Evolutionary conservation across 2,329 filamentous ascomycete genomes (phyloP), one percentile per base, ranked within the genome.

Genomic region (Colletotrichum plurivorum): DNA sequence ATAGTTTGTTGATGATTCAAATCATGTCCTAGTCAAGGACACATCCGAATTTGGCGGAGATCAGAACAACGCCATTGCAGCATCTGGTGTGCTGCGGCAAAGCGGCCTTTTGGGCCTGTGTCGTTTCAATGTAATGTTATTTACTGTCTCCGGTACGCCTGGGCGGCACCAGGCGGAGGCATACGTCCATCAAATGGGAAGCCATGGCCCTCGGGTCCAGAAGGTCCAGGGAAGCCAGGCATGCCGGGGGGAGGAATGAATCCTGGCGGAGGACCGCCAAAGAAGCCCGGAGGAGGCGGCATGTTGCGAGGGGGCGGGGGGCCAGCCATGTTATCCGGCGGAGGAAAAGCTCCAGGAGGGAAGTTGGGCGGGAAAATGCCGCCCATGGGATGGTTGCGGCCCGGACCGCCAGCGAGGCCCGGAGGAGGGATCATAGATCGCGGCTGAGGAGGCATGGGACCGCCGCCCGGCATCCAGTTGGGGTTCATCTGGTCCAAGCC

Each of bases 301-400:
- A 89, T 84, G 75, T 81, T 86, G n/a, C 88, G 84, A 10, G 46
- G 43, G 13, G 84, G 85, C 16, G 84, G 85, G 69, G 84, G 84
- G 16, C 81, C 85, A 41, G 78, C 80, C 78, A 89, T 82, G 15
- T 78, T 81, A 36, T 87, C 85, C 1, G 84, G 85, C 13, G 84
- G 84, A 8, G 81, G 81, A 75, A 85, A 82, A 20, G 78, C 80
- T 25, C 80, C 81, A 6, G 84, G 85, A 15, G 87, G 85, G 71
- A 90, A 91, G 76, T 87, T 89, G n/a, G 88, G 87, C 20, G 87
- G 87, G 73, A 88, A 90, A 83, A 89, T 89, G 71, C 84, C 86
- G 60, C 85, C 87, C 77, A 88, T 84, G 16, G 86, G 86, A 41
- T 83, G 82, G 69, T 77, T 81, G 43, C 80, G 78, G 53, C 73